Evolutionary conservation across 2,329 filamentous ascomycete genomes (phyloP).

Genomic region (Colletotrichum costaricense): DNA sequence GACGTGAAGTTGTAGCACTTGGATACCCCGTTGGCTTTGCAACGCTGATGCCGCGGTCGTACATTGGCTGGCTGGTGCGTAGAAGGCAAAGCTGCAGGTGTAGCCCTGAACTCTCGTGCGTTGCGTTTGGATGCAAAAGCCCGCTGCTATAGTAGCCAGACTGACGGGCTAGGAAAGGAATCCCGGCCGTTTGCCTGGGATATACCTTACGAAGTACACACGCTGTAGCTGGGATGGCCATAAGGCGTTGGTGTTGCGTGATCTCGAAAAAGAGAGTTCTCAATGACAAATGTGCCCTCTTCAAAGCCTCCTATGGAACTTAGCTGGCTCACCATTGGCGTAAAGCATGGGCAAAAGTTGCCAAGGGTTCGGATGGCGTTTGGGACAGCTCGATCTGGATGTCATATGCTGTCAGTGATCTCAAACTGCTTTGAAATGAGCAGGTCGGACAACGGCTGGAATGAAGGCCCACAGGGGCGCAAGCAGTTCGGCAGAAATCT

Average conservation of each 20-base stretch:
- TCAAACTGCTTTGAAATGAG: background rate
- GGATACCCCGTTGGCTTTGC: slow-evolving; percentile 1
- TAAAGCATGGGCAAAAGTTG: background rate
- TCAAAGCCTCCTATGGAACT: background rate
- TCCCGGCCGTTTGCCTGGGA: background rate
- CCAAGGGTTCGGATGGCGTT: slow-evolving; percentile 29
- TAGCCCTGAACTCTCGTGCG: background rate
- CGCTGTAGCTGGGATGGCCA: background rate
- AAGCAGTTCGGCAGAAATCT: background rate
- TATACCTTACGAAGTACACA: background rate
- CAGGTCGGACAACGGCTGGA: background rate
- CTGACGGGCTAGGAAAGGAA: background rate
- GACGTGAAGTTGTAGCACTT: slow-evolving; percentile 12
- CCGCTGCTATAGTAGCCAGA: background rate
- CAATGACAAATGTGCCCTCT: background rate
- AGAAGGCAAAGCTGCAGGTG: background rate
- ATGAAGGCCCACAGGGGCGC: background rate
- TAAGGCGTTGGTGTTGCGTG: background rate
- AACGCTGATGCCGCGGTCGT: background rate
- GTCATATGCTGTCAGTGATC: background rate
- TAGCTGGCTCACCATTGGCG: background rate
- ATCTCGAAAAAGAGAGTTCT: background rate
- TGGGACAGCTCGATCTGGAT: slow-evolving; percentile 1
- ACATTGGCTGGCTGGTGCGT: slow-evolving; percentile 9
- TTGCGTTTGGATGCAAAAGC: background rate